Percentiles rank a stretch among this genome's conserved stretches.
phyloP scores from a whole-genome alignment of 129 eudicot genomes.

The Flaveria bidentis region DNA sequence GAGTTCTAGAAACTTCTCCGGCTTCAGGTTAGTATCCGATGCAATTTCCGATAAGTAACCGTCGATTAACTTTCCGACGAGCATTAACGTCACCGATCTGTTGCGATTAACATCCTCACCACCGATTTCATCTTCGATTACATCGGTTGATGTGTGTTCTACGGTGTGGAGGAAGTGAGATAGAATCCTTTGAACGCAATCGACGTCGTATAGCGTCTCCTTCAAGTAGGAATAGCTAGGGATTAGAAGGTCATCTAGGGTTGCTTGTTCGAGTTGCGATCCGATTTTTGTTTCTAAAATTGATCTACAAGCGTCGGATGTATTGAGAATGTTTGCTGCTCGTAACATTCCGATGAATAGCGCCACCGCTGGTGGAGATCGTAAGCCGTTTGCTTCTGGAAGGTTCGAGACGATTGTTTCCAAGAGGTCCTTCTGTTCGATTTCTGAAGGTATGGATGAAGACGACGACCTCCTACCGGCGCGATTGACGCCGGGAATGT shows the following conservation, averaged over 20 bases:
- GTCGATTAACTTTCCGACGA: conserved; percentile 90
- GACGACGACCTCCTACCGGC: conserved; percentile 47
- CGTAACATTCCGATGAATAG: conserved; percentile 66
- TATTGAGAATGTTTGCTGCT: conserved; percentile 64
- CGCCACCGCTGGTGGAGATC: conserved; percentile 41
- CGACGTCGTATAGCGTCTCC: conserved; percentile 91
- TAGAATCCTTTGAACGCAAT: conserved; percentile 79
- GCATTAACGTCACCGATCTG: conserved; percentile 63
- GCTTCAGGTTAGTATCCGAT: conserved; percentile 77
- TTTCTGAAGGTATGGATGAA: conserved; percentile 50
- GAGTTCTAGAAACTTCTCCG: conserved; percentile 64
- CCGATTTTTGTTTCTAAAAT: conserved; percentile 81
- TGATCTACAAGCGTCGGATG: conserved; percentile 49
- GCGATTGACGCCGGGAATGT: conserved; percentile 81
- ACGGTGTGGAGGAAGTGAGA: conserved; percentile 50
- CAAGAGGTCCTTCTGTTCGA: conserved; percentile 72
- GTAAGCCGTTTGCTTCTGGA: conserved; percentile 43
- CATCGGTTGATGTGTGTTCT: conserved; percentile 36
- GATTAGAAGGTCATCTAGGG: conserved; percentile 76
- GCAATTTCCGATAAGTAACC: conserved; percentile 94
- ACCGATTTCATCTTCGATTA: conserved; percentile 14
- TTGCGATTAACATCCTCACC: conserved; percentile 41
- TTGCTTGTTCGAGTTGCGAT: conserved; percentile 69
- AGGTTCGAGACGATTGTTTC: conserved; percentile 61
- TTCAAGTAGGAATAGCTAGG: conserved; percentile 88